Evolutionary conservation across 805 yeast genomes (phyloP), one percentile per base, ranked within the genome.

Genomic region (Metschnikowia rubicola): DNA sequence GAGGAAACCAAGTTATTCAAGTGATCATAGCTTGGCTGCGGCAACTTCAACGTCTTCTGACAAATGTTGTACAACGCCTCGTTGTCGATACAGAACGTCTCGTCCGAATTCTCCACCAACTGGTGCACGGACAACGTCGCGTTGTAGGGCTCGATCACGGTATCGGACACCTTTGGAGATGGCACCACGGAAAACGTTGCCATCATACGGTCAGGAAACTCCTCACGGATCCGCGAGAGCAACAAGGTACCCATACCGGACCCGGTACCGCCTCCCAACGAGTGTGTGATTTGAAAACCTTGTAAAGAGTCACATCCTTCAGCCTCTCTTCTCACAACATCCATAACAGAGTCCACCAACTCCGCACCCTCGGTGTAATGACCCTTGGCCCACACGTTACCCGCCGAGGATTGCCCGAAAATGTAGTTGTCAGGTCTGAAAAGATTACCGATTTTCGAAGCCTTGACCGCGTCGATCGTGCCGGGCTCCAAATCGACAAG

Each of bases 341-440:
- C 97, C 77, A 90, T 70, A 17, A 90, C 96, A 21, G 89, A 80
- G 63, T 90, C 96, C 37, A 88, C 91, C 56, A 90, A 77, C 74
- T 90, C 97, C 4, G 97, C 96, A 60, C 97, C 97, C 70, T 90
- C 97, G 34, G 97, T 90, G 75, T 90, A 90, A 72, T 87, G 94
- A 64, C 97, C 97, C 68, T 89, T 90, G 46, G 97, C 97, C 97
- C 97, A 90, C 60, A 88, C 95, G 63, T 90, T 90, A 60, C 96
- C 97, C 1, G 97, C 97, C 28, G 96, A 87, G 29, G 91, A 81
- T 68, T 88, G 95, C 41, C 96, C 96, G 63, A 81, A 86, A 54
- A 90, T 86, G 61, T 81, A 83, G 73, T 89, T 89, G 66, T 90
- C 97, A 30, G 97, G 97, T 71, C 97, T 86, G 70, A 88, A 90